These are phyloP conservation scores for Erodium trifolium DNA, from an alignment of 441 rosid species.

Conservation along the genomic window DNA sequence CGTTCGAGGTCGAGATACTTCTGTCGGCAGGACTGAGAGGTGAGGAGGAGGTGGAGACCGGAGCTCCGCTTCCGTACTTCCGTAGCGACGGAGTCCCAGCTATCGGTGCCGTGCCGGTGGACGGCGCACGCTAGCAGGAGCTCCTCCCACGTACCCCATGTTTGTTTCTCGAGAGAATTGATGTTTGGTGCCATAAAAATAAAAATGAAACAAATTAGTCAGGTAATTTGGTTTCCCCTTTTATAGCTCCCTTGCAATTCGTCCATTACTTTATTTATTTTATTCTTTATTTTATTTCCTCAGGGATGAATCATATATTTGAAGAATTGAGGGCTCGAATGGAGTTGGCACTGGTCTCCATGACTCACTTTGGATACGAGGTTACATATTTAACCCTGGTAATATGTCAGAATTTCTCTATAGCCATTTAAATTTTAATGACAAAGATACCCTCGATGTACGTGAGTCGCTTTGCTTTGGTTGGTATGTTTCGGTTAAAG, in stretches of 20 bases:
- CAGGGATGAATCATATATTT: too few species aligned
- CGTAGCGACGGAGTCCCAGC: constrained; percentile 37
- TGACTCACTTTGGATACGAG: not conserved
- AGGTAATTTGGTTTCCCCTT: not conserved
- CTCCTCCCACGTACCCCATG: constrained; percentile 31
- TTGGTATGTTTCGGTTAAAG: not conserved
- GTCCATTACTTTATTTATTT: not conserved
- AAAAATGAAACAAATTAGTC: not conserved
- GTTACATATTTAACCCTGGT: not conserved
- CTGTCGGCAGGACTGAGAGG: constrained; percentile 28
- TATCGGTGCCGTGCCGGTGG: constrained; percentile 31
- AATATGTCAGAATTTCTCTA: not conserved
- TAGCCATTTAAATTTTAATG: not conserved
- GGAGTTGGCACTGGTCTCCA: too few species aligned
- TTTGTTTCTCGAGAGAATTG: constrained; percentile 8
- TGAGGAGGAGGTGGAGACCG: constrained; percentile 15
- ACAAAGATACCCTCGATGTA: not conserved
- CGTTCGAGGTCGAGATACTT: constrained; percentile 34
- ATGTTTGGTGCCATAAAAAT: constrained; percentile 15
- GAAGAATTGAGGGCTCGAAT: too few species aligned
- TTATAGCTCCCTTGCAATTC: constrained; percentile 5
- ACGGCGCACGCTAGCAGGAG: constrained; percentile 45
- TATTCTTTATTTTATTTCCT: not conserved
- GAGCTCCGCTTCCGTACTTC: constrained; percentile 38
- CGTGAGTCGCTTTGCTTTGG: not conserved